Percentiles rank a stretch among this genome's conserved stretches.
These are phyloP conservation scores for Phytophthora kernoviae DNA, from an alignment of 352 stramenopile species.

Conservation along the genomic window DNA sequence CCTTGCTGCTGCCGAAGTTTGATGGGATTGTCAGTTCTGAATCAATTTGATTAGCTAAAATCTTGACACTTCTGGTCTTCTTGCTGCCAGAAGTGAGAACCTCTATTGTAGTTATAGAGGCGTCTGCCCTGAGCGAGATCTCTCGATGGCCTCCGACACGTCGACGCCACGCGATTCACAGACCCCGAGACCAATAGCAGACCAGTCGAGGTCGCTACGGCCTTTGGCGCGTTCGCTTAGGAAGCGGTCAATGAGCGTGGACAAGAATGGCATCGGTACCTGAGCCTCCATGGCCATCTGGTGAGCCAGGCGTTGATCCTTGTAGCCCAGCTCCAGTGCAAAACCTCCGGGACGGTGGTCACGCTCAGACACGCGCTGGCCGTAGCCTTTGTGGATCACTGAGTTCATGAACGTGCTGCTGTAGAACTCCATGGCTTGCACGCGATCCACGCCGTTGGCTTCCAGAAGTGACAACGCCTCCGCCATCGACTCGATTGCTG, in stretches of 20 bases:
- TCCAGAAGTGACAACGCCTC: slow-evolving; percentile 74
- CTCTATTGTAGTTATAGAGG: too few relatives aligned
- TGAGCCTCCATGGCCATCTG: slow-evolving; percentile 55
- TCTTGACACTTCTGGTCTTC: too few relatives aligned
- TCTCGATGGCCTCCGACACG: slow-evolving; percentile 43
- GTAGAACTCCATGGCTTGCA: slow-evolving; percentile 78
- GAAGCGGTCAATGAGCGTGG: slow-evolving; percentile 75
- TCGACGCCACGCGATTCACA: slow-evolving; percentile 68
- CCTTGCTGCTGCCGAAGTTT: too few relatives aligned
- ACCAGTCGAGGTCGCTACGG: slow-evolving; percentile 76
- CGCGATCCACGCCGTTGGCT: slow-evolving; percentile 73
- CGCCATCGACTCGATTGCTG: slow-evolving; percentile 79
- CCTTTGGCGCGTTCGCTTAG: slow-evolving; percentile 61
- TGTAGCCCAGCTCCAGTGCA: slow-evolving; percentile 71
- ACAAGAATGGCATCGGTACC: slow-evolving; percentile 81
- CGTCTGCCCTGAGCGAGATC: slow-evolving; percentile 26
- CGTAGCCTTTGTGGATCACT: slow-evolving; percentile 82
- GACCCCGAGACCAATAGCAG: slow-evolving; percentile 64
- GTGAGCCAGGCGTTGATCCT: slow-evolving; percentile 70
- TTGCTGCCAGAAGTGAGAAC: too few relatives aligned
- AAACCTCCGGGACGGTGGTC: slow-evolving; percentile 80
- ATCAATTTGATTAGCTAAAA: too few relatives aligned
- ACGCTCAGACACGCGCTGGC: slow-evolving; percentile 72
- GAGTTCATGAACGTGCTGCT: slow-evolving; percentile 84
- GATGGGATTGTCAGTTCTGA: too few relatives aligned